Base-by-base conservation (phyloP, 768 basidiomycete species). In the Lyophyllum shimeji region DNA sequence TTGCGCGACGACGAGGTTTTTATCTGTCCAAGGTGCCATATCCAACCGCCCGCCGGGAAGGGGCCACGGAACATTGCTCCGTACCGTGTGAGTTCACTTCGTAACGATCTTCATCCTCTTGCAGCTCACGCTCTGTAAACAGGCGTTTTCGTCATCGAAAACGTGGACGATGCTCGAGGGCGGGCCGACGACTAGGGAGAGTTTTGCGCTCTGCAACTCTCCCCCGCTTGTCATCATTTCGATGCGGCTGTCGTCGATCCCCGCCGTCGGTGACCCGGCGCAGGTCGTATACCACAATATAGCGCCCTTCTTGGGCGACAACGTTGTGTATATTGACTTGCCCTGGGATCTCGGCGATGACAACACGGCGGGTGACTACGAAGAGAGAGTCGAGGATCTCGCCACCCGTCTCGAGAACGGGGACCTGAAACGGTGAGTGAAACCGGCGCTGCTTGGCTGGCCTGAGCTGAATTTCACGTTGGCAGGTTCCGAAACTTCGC, bases 401-500 rank as follows among this genome's bases (percentile, higher is more conserved):
- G 43, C 31, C 20, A 17, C 17, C 9, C 23, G 44, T 13, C 42
- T 53, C 18, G 21, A 29, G 33, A 23, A n/a, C 39, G 43, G 52
- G 9, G 29, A 29, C 8, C 20, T 45, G 1, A 27, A 27, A 8
- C n/a, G 23, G 52, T 53, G 18, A 21, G 20, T 40, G 20, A 18
- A 21, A 17, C 3, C 4, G 39, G 34, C 15, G 15, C 34, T 17
- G 34, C 34, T 11, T 13, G 9, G 34, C 34, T 13, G 34, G 3
- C 15, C 2, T 7, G 23, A 9, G 12, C 21, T 15, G 11, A 37
- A 17, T 40, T 39, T 51, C 8, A 18, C 20, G 20, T 39, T 21
- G 9, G 20, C 34, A 53, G 52, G 23, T 53, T 45, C 23, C 31
- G 20, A 33, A 31, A 37, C 25, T 53, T 53, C 24, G 33, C 52